Evolutionary conservation across 768 basidiomycete species (phyloP).

Genomic region (Tulasnella sp.): DNA sequence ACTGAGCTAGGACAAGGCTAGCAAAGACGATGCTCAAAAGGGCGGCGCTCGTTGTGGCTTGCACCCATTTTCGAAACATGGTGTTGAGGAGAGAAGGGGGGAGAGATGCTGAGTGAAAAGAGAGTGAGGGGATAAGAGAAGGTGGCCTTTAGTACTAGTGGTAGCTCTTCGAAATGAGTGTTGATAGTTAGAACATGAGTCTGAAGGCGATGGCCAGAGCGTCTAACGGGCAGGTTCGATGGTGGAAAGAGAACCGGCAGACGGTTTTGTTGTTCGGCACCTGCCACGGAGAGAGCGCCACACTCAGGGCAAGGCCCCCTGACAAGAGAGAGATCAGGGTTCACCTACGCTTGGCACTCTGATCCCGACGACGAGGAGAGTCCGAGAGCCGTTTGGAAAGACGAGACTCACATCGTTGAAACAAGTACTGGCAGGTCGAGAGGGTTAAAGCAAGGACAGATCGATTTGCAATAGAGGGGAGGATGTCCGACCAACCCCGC

Average conservation of each 20-base stretch:
- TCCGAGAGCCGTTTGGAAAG: no score
- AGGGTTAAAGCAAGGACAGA: no score
- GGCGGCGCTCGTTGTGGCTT: neutral
- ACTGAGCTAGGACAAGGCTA: neutral
- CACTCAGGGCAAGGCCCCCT: no score
- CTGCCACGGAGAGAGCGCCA: no score
- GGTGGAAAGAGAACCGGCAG: neutral
- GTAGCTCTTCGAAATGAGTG: neutral
- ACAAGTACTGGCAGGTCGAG: no score
- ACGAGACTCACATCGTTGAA: no score
- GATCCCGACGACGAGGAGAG: no score
- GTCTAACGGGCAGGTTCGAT: neutral
- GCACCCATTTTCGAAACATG: neutral
- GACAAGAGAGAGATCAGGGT: neutral
- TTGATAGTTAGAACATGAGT: neutral
- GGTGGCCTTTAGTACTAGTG: neutral
- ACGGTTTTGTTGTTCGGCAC: neutral
- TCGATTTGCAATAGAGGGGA: no score
- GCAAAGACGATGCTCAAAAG: neutral
- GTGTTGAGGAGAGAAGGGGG: neutral
- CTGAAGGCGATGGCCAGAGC: neutral
- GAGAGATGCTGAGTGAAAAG: neutral
- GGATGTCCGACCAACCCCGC: no score
- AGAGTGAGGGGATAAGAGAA: no score
- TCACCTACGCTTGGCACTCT: no score